Evolutionary conservation across 208 protist species (phyloP), one percentile per base, ranked within the genome.

Genomic region (Strigomonas galati): DNA sequence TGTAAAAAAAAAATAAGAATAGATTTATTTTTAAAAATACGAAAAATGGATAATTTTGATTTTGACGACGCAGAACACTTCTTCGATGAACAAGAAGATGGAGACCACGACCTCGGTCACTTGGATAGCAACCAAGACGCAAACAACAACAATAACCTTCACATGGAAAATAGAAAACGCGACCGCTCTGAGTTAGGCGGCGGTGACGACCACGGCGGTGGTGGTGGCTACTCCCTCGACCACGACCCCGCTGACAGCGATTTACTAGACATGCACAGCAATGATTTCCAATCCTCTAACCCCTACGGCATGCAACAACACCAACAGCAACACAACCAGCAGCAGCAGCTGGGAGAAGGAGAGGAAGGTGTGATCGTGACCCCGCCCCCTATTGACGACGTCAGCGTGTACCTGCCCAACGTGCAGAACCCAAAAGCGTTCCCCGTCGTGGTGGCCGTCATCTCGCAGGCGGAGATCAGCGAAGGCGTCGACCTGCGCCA

Each of bases 391-490:
- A 78, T 83, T 40, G 35, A 53, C 9, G 80, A 86, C 59, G 78
- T 94, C 19, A 69, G 77, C 40, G 72, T 52, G 24, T 89, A 84
- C 55, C 71, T 95, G 14, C 90, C 90, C 15, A 92, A 90, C 57
- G 81, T 85, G 5, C 51, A 64, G 12, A n/a, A 59, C 26, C 80
- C 77, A 0, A 67, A 81, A 31, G 79, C 84, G 26, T 81, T 83
- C 61, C 90, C 87, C 0, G 83, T 95, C n/a, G 74, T 92, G 26
- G 85, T 95, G 14, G 76, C 72, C 0, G 78, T 91, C 30, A 81
- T 93, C 23, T 84, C 85, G 2, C 90, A 95, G 75, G 90, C 81
- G 12, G 72, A 76, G 55, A 67, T 95, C 26, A 63, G 72, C 4
- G 83, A 81, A 0, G 87, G 85, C n/a, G 71, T 93, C 23, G 85